Conservation (phyloP, 140 eudicot species). For the Anethum foeniculum region DNA sequence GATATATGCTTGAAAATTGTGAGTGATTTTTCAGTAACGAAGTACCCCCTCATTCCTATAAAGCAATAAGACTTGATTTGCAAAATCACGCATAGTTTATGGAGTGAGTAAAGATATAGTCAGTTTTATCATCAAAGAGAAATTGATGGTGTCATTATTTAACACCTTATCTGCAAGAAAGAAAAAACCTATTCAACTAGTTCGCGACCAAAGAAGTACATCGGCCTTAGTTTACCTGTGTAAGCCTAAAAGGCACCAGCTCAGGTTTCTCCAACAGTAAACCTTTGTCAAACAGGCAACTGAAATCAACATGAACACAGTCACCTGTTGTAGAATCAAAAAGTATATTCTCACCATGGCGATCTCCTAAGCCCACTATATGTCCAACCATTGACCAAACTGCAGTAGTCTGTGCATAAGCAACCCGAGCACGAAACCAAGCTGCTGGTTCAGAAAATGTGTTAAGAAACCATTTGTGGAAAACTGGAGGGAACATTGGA, state of each 20-base stretch:
- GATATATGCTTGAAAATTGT: not conserved
- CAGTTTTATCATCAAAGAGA: not conserved
- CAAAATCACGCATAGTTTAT: not conserved
- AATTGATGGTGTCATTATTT: not conserved
- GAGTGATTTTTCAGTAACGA: not conserved
- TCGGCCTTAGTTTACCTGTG: constrained; percentile 54
- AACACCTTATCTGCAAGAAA: not conserved
- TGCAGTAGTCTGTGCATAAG: constrained; percentile 95
- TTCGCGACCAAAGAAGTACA: not conserved
- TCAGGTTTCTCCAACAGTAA: constrained; percentile 92
- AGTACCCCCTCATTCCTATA: not conserved
- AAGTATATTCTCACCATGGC: constrained; percentile 97
- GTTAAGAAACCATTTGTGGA: constrained; percentile 93
- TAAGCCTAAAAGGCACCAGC: constrained; percentile 94
- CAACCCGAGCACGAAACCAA: constrained; percentile 95
- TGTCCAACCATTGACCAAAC: constrained; percentile 99
- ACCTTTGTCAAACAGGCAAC: constrained; percentile 98
- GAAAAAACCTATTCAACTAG: not conserved
- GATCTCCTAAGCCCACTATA: constrained; percentile 98
- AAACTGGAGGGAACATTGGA: constrained; percentile 98
- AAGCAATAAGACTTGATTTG: not conserved
- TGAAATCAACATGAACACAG: constrained; percentile 98
- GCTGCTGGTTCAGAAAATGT: constrained; percentile 99
- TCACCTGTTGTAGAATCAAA: constrained; percentile 98
- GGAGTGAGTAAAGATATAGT: not conserved